These are phyloP conservation scores for Tanacetum coccineum DNA, from an alignment of 129 eudicot genomes.

Conservation along the genomic window DNA sequence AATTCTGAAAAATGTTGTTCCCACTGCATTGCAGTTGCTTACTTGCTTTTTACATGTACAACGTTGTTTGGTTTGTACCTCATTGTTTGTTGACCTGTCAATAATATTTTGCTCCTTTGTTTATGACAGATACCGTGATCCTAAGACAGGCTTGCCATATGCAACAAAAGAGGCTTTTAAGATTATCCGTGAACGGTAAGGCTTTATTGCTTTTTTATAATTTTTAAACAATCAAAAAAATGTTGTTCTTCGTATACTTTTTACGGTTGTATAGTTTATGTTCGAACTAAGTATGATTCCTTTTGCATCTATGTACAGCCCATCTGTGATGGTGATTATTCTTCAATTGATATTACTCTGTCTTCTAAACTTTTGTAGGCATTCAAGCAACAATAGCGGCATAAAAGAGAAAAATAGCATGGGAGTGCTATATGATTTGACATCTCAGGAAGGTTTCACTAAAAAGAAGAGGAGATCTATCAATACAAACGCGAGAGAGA, in stretches of 20 bases:
- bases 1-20: conserved; percentile 1
- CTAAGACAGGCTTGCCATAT: conserved; percentile 87
- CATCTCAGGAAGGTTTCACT: conserved; percentile 48
- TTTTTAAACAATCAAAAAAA: too few species aligned
- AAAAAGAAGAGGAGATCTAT: conserved; percentile 57
- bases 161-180: conserved; percentile 94
- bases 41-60: too few species aligned
- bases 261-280: too few species aligned
- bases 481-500: conserved; percentile 37
- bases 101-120: neutral
- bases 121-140: conserved; percentile 73
- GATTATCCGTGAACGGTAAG: conserved; percentile 69
- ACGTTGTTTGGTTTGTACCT: too few species aligned
- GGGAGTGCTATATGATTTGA: conserved; percentile 56
- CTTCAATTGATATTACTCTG: neutral
- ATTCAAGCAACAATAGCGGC: conserved; percentile 34
- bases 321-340: neutral
- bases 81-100: neutral
- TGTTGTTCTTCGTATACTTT: neutral
- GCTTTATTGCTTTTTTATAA: neutral
- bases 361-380: conserved; percentile 31
- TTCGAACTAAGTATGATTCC: too few species aligned
- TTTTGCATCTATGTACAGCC: too few species aligned
- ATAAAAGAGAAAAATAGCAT: conserved; percentile 34
- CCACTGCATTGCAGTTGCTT: neutral